phyloP scores from a whole-genome alignment of 2,329 filamentous ascomycete genomes.

The Penicillium thymicola region DNA sequence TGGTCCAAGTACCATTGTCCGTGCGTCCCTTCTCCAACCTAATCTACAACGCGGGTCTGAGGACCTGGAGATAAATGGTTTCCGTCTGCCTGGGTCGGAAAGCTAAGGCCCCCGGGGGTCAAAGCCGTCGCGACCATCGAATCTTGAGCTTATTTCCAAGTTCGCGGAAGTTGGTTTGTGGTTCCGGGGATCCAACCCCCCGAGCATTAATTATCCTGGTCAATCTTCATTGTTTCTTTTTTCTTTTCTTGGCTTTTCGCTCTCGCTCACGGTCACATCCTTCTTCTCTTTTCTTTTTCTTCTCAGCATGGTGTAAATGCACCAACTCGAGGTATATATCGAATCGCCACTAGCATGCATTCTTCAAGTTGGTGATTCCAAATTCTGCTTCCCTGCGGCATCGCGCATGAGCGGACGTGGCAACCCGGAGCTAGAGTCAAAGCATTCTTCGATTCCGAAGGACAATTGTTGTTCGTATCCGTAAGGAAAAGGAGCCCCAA shows the following conservation, averaged over 20 bases:
- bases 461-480: background rate
- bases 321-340: background rate
- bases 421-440: constrained; percentile 4
- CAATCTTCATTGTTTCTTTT: background rate
- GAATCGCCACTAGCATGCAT: background rate
- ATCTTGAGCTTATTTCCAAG: constrained; percentile 23
- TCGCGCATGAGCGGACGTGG: constrained; percentile 2
- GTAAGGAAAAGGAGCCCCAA: background rate
- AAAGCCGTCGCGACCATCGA: constrained; percentile 12
- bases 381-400: constrained; percentile 1
- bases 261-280: background rate
- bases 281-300: background rate
- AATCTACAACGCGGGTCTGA: constrained; percentile 1
- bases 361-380: background rate
- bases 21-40: constrained; percentile 1
- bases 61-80: background rate
- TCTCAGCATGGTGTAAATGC: background rate
- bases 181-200: background rate
- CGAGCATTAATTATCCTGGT: background rate
- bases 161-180: background rate
- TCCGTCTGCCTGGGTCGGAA: background rate
- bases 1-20: background rate
- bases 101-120: background rate
- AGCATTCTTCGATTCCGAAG: background rate
- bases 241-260: background rate